These are phyloP conservation scores for Ambrosiella beaveri DNA, from an alignment of 2,329 filamentous ascomycete genomes.

Conservation along the genomic window DNA sequence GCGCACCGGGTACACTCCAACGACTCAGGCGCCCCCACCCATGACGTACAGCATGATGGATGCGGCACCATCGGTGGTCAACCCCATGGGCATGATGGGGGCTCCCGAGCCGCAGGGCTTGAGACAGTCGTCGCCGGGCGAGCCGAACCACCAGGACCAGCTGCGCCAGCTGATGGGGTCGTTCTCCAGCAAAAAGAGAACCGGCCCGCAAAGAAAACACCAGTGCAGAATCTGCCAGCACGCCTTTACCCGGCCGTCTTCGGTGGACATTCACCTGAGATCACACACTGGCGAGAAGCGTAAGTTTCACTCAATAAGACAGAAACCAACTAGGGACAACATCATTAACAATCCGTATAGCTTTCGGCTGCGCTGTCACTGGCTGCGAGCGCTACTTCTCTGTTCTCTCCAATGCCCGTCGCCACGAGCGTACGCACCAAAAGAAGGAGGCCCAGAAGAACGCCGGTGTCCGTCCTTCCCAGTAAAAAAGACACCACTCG, in stretches of 20 bases:
- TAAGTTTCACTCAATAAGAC: conserved; percentile 33
- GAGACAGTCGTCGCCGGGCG: conserved; percentile 1
- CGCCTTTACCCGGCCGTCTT: conserved; percentile 86
- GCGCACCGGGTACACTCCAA: not conserved
- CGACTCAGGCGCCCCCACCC: not conserved
- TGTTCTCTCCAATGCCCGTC: conserved; percentile 84
- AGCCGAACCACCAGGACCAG: conserved; percentile 8
- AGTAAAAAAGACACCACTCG: not conserved
- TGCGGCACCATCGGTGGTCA: not conserved
- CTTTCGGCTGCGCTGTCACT: conserved; percentile 85
- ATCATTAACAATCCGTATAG: conserved; percentile 27
- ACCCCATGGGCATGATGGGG: not conserved
- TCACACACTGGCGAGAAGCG: conserved; percentile 97
- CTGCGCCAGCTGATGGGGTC: conserved; percentile 68
- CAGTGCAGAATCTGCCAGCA: conserved; percentile 99
- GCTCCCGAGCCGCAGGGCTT: not conserved
- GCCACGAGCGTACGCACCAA: conserved; percentile 94
- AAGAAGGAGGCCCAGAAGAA: conserved; percentile 18
- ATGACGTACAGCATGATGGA: not conserved
- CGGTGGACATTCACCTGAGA: conserved; percentile 94
- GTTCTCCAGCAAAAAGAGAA: conserved; percentile 91
- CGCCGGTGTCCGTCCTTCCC: not conserved
- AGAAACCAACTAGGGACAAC: conserved; percentile 1
- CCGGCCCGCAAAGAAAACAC: conserved; percentile 96
- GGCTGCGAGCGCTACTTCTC: conserved; percentile 93